A percentile compares a stretch with the other conserved stretches of the same genome.
Evolutionary conservation across 2,329 filamentous ascomycete species (phyloP).

Genomic region (Botrytis paeoniae): DNA sequence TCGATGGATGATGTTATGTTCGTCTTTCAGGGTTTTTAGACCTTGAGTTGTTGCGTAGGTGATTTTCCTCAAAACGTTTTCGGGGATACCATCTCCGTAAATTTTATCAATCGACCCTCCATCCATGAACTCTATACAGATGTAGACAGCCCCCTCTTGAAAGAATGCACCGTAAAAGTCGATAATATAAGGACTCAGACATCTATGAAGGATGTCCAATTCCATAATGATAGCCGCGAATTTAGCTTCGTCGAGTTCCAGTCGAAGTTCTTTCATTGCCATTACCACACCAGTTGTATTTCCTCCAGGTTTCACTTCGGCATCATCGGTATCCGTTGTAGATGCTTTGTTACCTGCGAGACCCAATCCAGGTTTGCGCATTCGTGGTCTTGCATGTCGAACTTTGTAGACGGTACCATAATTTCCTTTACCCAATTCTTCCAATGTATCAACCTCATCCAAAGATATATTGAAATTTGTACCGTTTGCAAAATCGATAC

Average conservation of each 20-base stretch:
- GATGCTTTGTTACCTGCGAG: constrained; percentile 46
- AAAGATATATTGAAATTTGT: constrained; percentile 90
- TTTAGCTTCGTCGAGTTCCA: constrained; percentile 95
- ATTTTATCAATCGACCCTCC: constrained; percentile 96
- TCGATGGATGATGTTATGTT: constrained; percentile 98
- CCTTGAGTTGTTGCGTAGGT: constrained; percentile 87
- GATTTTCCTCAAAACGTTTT: constrained; percentile 84
- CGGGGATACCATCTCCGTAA: constrained; percentile 85
- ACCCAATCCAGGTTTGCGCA: constrained; percentile 58
- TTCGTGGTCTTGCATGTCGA: constrained; percentile 68
- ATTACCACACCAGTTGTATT: constrained; percentile 70
- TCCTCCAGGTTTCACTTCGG: constrained; percentile 35
- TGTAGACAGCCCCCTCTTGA: constrained; percentile 97
- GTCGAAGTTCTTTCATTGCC: constrained; percentile 98
- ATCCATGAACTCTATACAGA: constrained; percentile 99
- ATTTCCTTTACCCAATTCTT: constrained; percentile 95
- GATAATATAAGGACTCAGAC: constrained; percentile 92
- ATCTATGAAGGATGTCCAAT: constrained; percentile 91
- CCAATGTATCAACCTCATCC: constrained; percentile 89
- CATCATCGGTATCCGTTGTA: constrained; percentile 39
- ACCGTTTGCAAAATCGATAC: constrained; percentile 89
- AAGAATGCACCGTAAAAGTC: constrained; percentile 99
- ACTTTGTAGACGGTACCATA: constrained; percentile 99
- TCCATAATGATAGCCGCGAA: constrained; percentile 98
- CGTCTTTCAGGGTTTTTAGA: constrained; percentile 89